Evolutionary conservation across 768 basidiomycete species (phyloP), one percentile per base, ranked within the genome.

Genomic region (Rhizopogon roseolus): DNA sequence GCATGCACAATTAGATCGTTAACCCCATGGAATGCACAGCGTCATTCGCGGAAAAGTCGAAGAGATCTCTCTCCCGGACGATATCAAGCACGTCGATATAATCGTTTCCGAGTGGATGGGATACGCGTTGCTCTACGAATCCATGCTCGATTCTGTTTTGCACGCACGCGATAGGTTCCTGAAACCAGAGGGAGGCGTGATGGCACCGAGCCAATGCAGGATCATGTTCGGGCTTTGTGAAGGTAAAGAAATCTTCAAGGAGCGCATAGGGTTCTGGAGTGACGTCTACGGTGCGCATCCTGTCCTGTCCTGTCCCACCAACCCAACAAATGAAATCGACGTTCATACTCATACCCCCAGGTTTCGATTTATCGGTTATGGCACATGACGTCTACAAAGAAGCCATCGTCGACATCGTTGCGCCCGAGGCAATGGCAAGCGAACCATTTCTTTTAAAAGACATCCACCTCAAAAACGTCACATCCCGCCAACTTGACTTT

Each of bases 21-120:
- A 14, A 36, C 16, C 34, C 36, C 29, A 28, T 22, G 22, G 22
- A 22, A 22, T 22, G 5, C 36, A 22, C 57, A 85, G 83, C 5
- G 93, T 98, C 41, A 82, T 98, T 52, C 85, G 79, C 48, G 93
- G 93, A 27, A 97, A 96, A 68, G 81, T 98, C 25, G 96, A 99
- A 70, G 85, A 94, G 19, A 86, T 98, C 54, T 68, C 60, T 6
- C 74, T 98, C 1, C 93, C 91, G 2, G 84, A 86, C 49, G 81
- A 72, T 50, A 72, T 87, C 46, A 74, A 80, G 9, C 76, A 90
- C 50, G 96, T 98, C 22, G 96, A 99, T 67, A 81, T 99, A 55
- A 94, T 99, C 68, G 76, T 98, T 49, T 95, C 93, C 4, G 96
- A 99, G 70, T 98, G 96, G 96, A 98, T 98, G 96, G 93, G 86